phyloP scores from a whole-genome alignment of 768 basidiomycete species.

The Boletus rubescentipes region DNA sequence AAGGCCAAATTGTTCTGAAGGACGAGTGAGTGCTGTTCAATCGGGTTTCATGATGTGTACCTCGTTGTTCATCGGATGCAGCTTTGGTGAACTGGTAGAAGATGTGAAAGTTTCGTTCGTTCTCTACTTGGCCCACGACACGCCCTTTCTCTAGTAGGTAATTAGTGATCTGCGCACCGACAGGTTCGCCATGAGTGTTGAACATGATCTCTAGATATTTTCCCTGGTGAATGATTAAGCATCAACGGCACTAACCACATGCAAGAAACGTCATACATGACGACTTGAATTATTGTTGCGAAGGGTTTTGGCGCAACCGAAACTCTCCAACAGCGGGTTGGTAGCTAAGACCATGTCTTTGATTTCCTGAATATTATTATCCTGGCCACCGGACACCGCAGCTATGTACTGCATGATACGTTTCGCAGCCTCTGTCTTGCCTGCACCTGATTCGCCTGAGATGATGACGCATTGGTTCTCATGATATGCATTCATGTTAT shows the following conservation, averaged over 20 bases:
- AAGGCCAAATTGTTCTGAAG: slow-evolving; percentile 85
- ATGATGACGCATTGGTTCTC: slow-evolving; percentile 99
- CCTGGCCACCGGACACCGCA: slow-evolving; percentile 86
- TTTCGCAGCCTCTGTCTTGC: slow-evolving; percentile 99
- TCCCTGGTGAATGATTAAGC: slow-evolving; percentile 53
- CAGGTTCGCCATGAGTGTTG: slow-evolving; percentile 86
- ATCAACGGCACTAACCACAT: background rate
- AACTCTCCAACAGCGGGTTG: slow-evolving; percentile 95
- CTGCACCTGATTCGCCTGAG: slow-evolving; percentile 97
- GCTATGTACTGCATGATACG: slow-evolving; percentile 99
- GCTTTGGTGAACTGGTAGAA: slow-evolving; percentile 99
- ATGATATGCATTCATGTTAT: slow-evolving; percentile 98
- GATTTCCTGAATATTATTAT: slow-evolving; percentile 93
- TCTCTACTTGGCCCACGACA: slow-evolving; percentile 94
- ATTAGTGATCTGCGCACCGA: slow-evolving; percentile 98
- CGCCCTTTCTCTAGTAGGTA: slow-evolving; percentile 96
- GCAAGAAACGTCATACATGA: slow-evolving; percentile 65
- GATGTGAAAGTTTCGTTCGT: slow-evolving; percentile 97
- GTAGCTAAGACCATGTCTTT: slow-evolving; percentile 99
- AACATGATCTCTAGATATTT: slow-evolving; percentile 99
- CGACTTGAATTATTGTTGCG: slow-evolving; percentile 99
- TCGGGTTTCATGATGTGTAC: slow-evolving; percentile 40
- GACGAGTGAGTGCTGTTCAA: slow-evolving; percentile 13
- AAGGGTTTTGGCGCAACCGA: slow-evolving; percentile 98
- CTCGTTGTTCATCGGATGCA: slow-evolving; percentile 85